phyloP scores from a whole-genome alignment of 2,329 filamentous ascomycete genomes.

The Talaromyces sp. region DNA sequence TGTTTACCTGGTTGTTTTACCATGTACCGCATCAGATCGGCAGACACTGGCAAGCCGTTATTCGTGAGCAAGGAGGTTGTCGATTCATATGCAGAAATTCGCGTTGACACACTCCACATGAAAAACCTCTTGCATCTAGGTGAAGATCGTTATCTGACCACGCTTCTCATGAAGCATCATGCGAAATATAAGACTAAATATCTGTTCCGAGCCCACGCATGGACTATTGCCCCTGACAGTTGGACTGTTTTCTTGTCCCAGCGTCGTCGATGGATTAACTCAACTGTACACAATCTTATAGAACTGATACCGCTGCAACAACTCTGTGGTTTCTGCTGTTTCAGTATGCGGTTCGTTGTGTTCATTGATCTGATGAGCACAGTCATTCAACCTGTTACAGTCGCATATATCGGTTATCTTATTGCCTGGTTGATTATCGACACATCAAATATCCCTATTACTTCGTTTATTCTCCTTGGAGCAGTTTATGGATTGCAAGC shows the following conservation, averaged over 20 bases:
- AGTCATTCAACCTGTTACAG: conserved; percentile 81
- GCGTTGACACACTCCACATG: conserved; percentile 96
- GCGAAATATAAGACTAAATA: conserved; percentile 98
- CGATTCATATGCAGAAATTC: conserved; percentile 81
- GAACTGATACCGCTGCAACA: conserved; percentile 91
- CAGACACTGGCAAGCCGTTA: conserved; percentile 89
- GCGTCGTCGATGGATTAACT: conserved; percentile 99
- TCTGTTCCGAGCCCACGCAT: conserved; percentile 84
- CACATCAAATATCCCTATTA: conserved; percentile 66
- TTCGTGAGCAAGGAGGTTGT: conserved; percentile 93
- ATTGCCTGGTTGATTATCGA: conserved; percentile 66
- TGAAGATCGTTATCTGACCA: conserved; percentile 96
- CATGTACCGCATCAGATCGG: conserved; percentile 95
- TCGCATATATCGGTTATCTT: conserved; percentile 85
- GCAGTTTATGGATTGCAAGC: conserved; percentile 97
- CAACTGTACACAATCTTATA: conserved; percentile 93
- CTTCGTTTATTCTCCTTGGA: conserved; percentile 81
- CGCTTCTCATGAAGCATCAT: conserved; percentile 86
- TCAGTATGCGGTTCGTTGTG: conserved; percentile 98
- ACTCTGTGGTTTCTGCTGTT: conserved; percentile 99
- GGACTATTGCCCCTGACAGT: conserved; percentile 93
- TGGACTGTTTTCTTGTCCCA: conserved; percentile 95
- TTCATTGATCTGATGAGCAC: conserved; percentile 92
- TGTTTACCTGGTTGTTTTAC: conserved; percentile 98
- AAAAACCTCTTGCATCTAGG: conserved; percentile 96